Evolutionary conservation across 345 rosid species (phyloP), one percentile per base, ranked within the genome.

Genomic region (Streptanthus diversifolius): DNA sequence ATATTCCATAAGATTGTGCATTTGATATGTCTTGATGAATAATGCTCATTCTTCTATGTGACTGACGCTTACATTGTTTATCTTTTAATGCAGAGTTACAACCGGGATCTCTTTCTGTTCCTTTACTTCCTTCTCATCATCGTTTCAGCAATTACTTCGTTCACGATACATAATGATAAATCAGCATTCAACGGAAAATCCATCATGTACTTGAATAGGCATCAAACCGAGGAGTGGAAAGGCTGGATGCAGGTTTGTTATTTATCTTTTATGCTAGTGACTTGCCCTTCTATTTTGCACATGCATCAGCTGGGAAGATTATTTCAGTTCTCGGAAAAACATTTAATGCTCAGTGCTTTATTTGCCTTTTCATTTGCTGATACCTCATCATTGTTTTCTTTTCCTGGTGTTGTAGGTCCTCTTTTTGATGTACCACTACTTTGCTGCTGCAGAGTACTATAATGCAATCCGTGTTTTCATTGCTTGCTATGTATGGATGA

Each of bases 401-500:
- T 59, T 71, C 22, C 40, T 69, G 73, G 29, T 68, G 70, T 81
- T 82, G 68, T 91, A 95, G 99, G 99, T 95, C 41, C 80, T 95
- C 59, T 95, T 95, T 82, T 84, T 95, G 85, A 91, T 95, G 99
- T 95, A 95, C 83, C 99, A 95, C 84, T 95, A 95, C 92, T 95
- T 95, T 85, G 96, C 99, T 70, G 99, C 99, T 51, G 68, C 70
- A 70, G 99, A 95, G 84, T 81, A 88, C 69, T 95, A 95, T 63
- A 95, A 95, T 84, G 96, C 99, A 25, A 95, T 95, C 66, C 86
- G 99, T 43, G 0, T 95, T 19, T 95, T 95, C 71, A 95, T 95
- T 83, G 99, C 99, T 39, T 90, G 92, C 45, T 95, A 95, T 84
- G 99, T 95, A 69, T 95, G 99, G 99, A 95, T 95, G 99, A 95